Evolutionary conservation across 2,329 filamentous ascomycete species (phyloP).

Genomic region (Lachnellula subtilissima): DNA sequence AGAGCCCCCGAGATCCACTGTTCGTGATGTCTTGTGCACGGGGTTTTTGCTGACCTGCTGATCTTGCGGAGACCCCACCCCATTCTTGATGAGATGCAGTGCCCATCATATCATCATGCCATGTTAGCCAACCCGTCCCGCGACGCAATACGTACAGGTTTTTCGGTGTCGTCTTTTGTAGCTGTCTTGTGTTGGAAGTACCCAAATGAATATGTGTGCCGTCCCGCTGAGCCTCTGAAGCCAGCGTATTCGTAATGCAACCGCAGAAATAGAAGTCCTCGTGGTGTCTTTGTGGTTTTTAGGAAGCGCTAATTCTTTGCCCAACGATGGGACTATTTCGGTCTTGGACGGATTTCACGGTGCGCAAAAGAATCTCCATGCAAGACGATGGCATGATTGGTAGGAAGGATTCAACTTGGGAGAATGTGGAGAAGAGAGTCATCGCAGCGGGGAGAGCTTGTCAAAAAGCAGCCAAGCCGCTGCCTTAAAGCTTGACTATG

Average conservation of each 20-base stretch:
- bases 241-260: no score
- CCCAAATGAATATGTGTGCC: no score
- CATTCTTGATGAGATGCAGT: background rate
- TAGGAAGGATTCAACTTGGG: background rate
- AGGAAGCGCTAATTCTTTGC: no score
- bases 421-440: background rate
- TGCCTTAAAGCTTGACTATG: background rate
- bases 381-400: background rate
- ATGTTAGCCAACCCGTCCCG: background rate
- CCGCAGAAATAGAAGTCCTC: no score
- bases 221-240: no score
- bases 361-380: background rate
- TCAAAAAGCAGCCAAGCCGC: background rate
- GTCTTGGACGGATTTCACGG: background rate
- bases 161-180: no score
- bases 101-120: background rate
- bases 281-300: no score
- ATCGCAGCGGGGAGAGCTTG: background rate
- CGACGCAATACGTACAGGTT: background rate
- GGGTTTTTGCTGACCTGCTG: background rate
- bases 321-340: no score
- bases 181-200: no score
- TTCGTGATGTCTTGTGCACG: background rate
- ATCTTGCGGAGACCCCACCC: slow-evolving; percentile 1
- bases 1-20: no score